Base-by-base conservation (phyloP, 169 alveolate species). In the Plasmodium coatneyi region DNA sequence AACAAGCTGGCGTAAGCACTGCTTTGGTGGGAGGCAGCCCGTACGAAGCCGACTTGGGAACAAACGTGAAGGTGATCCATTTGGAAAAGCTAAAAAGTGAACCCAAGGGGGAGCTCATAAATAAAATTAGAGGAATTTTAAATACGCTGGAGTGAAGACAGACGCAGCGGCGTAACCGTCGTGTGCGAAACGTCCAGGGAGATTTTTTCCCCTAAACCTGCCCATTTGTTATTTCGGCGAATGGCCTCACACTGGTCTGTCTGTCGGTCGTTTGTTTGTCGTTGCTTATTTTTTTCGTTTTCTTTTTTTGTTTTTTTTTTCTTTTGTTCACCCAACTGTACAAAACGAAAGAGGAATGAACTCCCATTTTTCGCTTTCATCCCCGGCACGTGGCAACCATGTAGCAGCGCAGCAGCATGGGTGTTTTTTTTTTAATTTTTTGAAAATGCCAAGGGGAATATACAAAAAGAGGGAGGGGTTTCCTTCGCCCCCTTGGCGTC, bases 61-160 rank as follows among this genome's bases (percentile, higher is more conserved):
- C n/a, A 0, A 82, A 82, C 5, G 90, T 22, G 22, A 78, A 90
- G 22, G 86, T 81, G 12, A 78, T 92, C 28, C 54, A 83, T 28
- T 6, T 84, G 2, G 74, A 56, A n/a, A 78, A 70, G 49, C 70
- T 84, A 49, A 66, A 84, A 32, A 70, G 32, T 52, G 82, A 76
- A 81, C 25, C 92, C 39, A 92, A 92, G 28, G 16, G 25, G 12
- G 49, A 30, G 81, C 80, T 89, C 5, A 36, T 89, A 25, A 43
- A 60, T 14, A 89, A 80, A 43, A 66, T 89, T 66, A 89, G 71
- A 14, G 71, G 49, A n/a, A 79, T 81, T n/a, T 16, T 89, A n/a
- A 71, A 80, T 60, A 66, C 71, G 16, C 71, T 89, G 22, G 79
- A 80, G n/a, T 89, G 43, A 74, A 54, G 80, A 80, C 30, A 32